These are phyloP conservation scores for Phytophthora pseudosyringae DNA, from an alignment of 352 stramenopile species.

Conservation along the genomic window DNA sequence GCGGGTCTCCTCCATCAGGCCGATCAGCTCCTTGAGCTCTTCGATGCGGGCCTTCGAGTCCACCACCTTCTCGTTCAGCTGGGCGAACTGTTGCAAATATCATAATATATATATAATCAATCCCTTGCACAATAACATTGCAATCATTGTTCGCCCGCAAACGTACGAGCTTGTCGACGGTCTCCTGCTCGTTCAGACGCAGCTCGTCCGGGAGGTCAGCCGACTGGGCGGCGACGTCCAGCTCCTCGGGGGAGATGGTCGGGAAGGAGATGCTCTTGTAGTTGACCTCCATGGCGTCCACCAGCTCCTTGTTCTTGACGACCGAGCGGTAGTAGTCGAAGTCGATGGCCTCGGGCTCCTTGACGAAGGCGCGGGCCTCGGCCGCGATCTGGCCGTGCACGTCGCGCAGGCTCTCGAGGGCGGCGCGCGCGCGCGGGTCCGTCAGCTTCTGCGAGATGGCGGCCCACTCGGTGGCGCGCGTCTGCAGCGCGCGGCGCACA, in stretches of 20 bases:
- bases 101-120: constrained; percentile 14
- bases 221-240: constrained; percentile 60
- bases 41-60: constrained; percentile 88
- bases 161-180: constrained; percentile 73
- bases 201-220: constrained; percentile 56
- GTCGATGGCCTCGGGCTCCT: constrained; percentile 85
- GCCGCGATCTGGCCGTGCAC: constrained; percentile 80
- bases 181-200: constrained; percentile 83
- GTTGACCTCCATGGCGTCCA: constrained; percentile 85
- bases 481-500: constrained; percentile 63
- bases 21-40: constrained; percentile 86
- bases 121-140: background rate
- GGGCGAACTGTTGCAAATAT: constrained; percentile 47
- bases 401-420: constrained; percentile 80
- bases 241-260: constrained; percentile 74
- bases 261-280: constrained; percentile 89
- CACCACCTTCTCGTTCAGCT: constrained; percentile 83
- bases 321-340: constrained; percentile 89
- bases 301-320: constrained; percentile 90
- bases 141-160: background rate
- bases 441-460: constrained; percentile 76
- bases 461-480: constrained; percentile 72
- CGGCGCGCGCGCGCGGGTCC: constrained; percentile 76
- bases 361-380: constrained; percentile 73
- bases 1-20: constrained; percentile 84